These are phyloP conservation scores for Cyberlindnera meyerae DNA, from an alignment of 805 yeast genomes.

Conservation along the genomic window DNA sequence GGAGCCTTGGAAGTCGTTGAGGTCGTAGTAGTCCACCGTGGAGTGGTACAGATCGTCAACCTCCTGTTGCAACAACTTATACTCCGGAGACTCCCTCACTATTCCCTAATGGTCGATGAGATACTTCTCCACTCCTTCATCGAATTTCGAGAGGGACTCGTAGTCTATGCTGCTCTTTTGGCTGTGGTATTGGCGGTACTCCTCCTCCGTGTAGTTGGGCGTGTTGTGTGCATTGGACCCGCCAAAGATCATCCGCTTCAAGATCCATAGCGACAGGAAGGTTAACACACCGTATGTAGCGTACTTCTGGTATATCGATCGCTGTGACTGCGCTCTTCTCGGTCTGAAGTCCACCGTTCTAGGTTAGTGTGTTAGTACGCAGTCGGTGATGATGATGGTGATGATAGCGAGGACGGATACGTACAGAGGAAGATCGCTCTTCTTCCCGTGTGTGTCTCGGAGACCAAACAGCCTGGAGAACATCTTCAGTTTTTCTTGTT, in stretches of 20 bases:
- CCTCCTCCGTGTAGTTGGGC: constrained; percentile 11
- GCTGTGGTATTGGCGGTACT: constrained; percentile 18
- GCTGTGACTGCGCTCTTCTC: constrained; percentile 6
- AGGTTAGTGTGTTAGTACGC: constrained; percentile 5
- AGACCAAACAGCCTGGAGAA: constrained; percentile 9
- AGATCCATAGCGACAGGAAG: constrained; percentile 2
- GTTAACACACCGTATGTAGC: background rate
- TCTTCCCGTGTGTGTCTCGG: constrained; percentile 35
- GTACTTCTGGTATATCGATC: constrained; percentile 1
- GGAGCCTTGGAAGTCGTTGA: constrained; percentile 51
- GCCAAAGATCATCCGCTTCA: constrained; percentile 5
- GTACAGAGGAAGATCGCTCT: constrained; percentile 45
- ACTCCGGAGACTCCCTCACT: constrained; percentile 26
- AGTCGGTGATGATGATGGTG: background rate
- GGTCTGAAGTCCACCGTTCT: constrained; percentile 31
- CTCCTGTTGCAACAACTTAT: constrained; percentile 24
- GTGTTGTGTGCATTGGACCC: background rate
- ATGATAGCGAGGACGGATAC: constrained; percentile 12
- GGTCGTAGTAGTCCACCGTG: constrained; percentile 57
- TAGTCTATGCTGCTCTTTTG: constrained; percentile 32
- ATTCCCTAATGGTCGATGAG: constrained; percentile 31
- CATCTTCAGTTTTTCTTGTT: too few species aligned
- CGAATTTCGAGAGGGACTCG: constrained; percentile 30
- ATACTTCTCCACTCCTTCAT: constrained; percentile 35
- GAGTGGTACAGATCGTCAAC: constrained; percentile 37